Conservation (phyloP, 2,329 filamentous ascomycete species). For the Diaporthe australafricana region DNA sequence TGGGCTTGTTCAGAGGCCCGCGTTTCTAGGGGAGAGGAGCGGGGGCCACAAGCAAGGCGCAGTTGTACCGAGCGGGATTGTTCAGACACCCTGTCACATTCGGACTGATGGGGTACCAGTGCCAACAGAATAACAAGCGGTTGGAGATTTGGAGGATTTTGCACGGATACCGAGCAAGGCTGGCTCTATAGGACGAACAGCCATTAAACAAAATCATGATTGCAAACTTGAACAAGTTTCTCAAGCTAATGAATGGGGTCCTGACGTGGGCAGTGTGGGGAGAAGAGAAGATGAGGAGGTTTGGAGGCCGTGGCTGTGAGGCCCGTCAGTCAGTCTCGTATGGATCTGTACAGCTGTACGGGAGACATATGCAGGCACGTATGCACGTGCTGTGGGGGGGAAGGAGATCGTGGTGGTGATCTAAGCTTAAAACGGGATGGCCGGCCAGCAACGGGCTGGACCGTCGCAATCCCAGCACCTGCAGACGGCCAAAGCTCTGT, state of each 20-base stretch:
- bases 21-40: background rate
- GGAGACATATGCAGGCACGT: too few relatives aligned
- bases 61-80: background rate
- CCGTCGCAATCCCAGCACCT: background rate
- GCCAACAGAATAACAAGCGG: constrained; percentile 1
- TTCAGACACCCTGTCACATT: background rate
- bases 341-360: background rate
- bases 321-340: too few relatives aligned
- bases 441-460: background rate
- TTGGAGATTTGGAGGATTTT: background rate
- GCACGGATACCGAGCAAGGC: background rate
- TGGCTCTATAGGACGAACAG: constrained; percentile 1
- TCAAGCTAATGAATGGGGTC: background rate
- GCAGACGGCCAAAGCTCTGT: background rate
- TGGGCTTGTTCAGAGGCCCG: background rate
- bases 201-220: constrained; percentile 17
- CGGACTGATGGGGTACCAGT: background rate
- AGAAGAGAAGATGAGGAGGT: too few relatives aligned
- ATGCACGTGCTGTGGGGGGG: background rate
- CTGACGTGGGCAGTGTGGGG: background rate
- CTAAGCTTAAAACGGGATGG: constrained; percentile 31
- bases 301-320: too few relatives aligned
- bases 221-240: background rate
- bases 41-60: background rate
- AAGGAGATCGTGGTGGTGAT: background rate